Evolutionary conservation across 208 protist species (phyloP).

Genomic region (Crithidia fasciculata): DNA sequence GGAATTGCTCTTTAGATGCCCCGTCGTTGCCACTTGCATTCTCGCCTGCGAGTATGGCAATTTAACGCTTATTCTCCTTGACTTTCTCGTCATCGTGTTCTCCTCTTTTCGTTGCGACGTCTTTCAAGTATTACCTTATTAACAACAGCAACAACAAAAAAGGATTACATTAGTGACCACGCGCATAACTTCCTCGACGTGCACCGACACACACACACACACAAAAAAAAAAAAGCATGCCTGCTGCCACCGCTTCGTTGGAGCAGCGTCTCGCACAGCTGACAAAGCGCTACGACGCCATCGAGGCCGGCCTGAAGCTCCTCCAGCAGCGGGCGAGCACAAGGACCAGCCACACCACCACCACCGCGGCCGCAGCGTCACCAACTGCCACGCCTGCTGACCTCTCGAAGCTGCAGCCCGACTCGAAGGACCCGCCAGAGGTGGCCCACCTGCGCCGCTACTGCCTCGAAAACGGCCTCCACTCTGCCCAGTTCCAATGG

Average conservation of each 20-base stretch:
- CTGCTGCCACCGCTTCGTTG: not conserved
- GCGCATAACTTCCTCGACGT: too few species aligned
- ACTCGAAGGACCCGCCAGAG: slow-evolving; percentile 58
- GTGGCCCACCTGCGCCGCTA: slow-evolving; percentile 65
- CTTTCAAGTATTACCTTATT: not conserved
- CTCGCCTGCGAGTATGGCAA: too few species aligned
- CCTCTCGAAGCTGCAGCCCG: slow-evolving; percentile 59
- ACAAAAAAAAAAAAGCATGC: slow-evolving; percentile 11
- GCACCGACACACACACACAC: not conserved
- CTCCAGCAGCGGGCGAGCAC: slow-evolving; percentile 24
- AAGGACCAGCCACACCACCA: not conserved
- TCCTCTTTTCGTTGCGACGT: too few species aligned
- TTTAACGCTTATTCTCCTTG: too few species aligned
- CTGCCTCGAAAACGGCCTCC: slow-evolving; percentile 53
- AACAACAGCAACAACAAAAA: slow-evolving; percentile 8
- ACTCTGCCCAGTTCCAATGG: slow-evolving; percentile 74
- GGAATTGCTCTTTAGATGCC: too few species aligned
- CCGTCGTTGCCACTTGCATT: too few species aligned
- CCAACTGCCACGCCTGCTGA: slow-evolving; percentile 19
- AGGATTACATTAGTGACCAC: too few species aligned
- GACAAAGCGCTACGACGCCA: slow-evolving; percentile 42
- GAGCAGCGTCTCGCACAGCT: slow-evolving; percentile 49
- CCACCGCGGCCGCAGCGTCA: slow-evolving; percentile 1
- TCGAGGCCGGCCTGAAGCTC: slow-evolving; percentile 42
- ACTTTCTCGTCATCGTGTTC: too few species aligned